Conservation (phyloP, 2,329 filamentous ascomycete species). For the Talaromyces atroroseus region DNA sequence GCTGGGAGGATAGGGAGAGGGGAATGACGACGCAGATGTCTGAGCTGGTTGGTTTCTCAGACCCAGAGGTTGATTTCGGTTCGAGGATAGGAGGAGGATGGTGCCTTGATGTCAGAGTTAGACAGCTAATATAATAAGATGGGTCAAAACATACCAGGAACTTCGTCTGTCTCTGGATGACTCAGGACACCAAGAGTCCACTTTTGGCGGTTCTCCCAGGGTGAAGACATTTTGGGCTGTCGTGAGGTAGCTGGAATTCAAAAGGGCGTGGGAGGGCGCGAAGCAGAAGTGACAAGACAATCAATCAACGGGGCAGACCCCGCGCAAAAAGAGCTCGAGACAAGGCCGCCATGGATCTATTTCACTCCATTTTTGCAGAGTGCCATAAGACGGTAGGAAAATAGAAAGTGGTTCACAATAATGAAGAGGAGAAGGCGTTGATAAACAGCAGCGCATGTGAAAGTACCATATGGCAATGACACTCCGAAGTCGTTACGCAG, state of each 20-base stretch:
- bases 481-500: no score
- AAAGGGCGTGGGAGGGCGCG: not conserved
- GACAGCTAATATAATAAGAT: not conserved
- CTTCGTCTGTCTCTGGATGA: constrained; percentile 74
- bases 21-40: constrained; percentile 52
- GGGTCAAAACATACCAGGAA: constrained; percentile 60
- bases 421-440: not conserved
- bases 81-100: constrained; percentile 54
- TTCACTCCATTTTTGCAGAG: not conserved
- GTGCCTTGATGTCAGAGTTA: constrained; percentile 44
- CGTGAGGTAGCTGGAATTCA: not conserved
- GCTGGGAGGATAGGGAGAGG: constrained; percentile 38
- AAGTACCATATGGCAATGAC: not conserved
- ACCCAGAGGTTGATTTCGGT: constrained; percentile 59
- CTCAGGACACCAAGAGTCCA: constrained; percentile 75
- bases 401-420: no score
- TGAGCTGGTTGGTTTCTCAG: constrained; percentile 58
- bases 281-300: not conserved
- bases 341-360: constrained; percentile 1
- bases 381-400: not conserved
- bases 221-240: constrained; percentile 11
- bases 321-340: not conserved
- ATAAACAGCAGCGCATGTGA: not conserved
- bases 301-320: constrained; percentile 2
- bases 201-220: constrained; percentile 32